Percentiles rank a stretch among this genome's conserved stretches.
These are phyloP conservation scores for Liquidambar formosana DNA, from an alignment of 164 flowering plant species.

Conservation along the genomic window DNA sequence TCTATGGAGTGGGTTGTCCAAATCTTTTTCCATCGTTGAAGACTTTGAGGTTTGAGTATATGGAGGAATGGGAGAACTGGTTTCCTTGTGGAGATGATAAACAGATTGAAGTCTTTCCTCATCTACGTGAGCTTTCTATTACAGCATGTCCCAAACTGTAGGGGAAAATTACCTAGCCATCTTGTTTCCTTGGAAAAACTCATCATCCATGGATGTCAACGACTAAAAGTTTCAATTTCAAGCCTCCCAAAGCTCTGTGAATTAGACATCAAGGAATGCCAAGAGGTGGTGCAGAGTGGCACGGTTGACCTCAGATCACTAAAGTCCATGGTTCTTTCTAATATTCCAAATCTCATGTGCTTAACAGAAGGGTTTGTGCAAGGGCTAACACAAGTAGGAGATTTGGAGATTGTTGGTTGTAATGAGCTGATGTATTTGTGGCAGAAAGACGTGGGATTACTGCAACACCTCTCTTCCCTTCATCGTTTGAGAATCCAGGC, in stretches of 20 bases:
- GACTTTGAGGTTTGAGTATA: slow-evolving; percentile 22
- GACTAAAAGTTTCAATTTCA: neutral
- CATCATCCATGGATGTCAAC: neutral
- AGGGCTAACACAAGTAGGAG: neutral
- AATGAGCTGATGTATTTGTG: slow-evolving; percentile 2
- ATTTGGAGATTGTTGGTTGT: slow-evolving; percentile 7
- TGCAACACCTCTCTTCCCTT: no score
- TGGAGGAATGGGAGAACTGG: slow-evolving; percentile 34
- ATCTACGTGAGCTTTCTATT: slow-evolving; percentile 7
- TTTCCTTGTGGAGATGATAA: slow-evolving; percentile 8
- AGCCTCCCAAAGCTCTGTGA: no score
- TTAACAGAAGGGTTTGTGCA: no score
- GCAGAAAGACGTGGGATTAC: neutral
- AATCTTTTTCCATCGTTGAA: slow-evolving; percentile 27
- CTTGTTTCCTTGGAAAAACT: slow-evolving; percentile 10
- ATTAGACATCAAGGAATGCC: no score
- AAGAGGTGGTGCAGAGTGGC: neutral
- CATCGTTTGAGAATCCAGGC: neutral
- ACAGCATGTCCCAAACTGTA: neutral
- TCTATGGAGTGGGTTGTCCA: slow-evolving; percentile 14
- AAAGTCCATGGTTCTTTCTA: no score
- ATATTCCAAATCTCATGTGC: no score
- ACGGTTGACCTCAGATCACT: neutral
- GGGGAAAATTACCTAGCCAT: slow-evolving; percentile 1
- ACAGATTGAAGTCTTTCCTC: slow-evolving; percentile 6